Conservation (phyloP, 208 protist genomes). For the Borovskyia barvae region DNA sequence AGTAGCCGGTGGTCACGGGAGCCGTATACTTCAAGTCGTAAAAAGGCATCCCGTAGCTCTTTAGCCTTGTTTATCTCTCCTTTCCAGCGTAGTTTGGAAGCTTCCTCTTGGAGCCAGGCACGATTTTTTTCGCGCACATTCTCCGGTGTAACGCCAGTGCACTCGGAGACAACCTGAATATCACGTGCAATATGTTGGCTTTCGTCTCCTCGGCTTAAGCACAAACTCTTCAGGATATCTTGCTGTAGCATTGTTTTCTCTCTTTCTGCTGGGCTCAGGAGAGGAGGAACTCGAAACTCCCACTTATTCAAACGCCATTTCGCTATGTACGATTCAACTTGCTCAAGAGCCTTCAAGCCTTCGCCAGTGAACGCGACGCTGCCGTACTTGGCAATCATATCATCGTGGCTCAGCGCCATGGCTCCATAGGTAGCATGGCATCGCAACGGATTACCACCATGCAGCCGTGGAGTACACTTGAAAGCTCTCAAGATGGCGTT, state of each 20-base stretch:
- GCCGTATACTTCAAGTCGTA: constrained; percentile 73
- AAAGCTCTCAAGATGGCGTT: constrained; percentile 13
- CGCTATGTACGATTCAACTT: constrained; percentile 49
- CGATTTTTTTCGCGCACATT: constrained; percentile 60
- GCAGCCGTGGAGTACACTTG: constrained; percentile 3
- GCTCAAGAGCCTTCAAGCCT: constrained; percentile 46
- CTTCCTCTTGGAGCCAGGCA: constrained; percentile 75
- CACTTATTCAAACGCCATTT: constrained; percentile 85
- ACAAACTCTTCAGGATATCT: constrained; percentile 63
- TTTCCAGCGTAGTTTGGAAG: constrained; percentile 76
- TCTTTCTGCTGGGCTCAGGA: constrained; percentile 41
- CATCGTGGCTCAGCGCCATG: constrained; percentile 37
- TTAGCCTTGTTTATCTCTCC: constrained; percentile 83
- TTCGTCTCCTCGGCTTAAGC: constrained; percentile 42
- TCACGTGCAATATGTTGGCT: constrained; percentile 41
- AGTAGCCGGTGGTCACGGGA: constrained; percentile 66
- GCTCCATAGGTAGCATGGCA: constrained; percentile 57
- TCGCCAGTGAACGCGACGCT: constrained; percentile 6
- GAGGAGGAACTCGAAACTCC: constrained; percentile 74
- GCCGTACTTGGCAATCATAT: constrained; percentile 32
- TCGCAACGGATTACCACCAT: constrained; percentile 14
- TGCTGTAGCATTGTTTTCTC: constrained; percentile 60
- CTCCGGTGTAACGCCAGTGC: constrained; percentile 44
- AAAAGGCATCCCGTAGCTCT: constrained; percentile 77
- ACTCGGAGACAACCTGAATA: constrained; percentile 34